Evolutionary conservation across 305 asterid species (phyloP).

Genomic region (Lippia alba): DNA sequence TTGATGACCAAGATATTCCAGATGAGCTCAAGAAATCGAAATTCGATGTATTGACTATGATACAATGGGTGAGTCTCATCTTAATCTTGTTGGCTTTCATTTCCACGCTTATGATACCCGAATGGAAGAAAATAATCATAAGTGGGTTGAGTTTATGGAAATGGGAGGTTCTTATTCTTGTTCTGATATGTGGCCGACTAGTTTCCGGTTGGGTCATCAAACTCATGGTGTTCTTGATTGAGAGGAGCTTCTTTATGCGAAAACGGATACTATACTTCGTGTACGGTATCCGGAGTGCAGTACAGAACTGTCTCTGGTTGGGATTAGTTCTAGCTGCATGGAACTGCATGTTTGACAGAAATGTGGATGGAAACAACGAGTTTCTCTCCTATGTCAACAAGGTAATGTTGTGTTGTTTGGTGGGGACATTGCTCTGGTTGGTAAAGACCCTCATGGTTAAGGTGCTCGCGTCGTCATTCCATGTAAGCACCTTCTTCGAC

Average conservation of each 20-base stretch:
- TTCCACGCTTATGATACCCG: neutral
- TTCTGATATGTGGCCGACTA: slow-evolving; percentile 50
- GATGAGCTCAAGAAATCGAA: neutral
- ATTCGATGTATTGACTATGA: neutral
- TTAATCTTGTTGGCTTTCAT: neutral
- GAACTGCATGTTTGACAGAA: slow-evolving; percentile 18
- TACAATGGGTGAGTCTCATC: neutral
- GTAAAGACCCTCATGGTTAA: slow-evolving; percentile 10
- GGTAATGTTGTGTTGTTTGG: slow-evolving; percentile 6
- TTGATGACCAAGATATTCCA: slow-evolving; percentile 1
- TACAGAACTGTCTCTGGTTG: slow-evolving; percentile 27
- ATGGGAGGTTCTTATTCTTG: slow-evolving; percentile 46
- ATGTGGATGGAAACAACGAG: neutral
- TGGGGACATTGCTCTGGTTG: slow-evolving; percentile 15
- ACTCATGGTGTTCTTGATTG: slow-evolving; percentile 41
- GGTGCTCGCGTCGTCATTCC: slow-evolving; percentile 17
- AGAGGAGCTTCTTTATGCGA: slow-evolving; percentile 40
- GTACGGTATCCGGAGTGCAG: slow-evolving; percentile 7
- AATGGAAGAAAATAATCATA: neutral
- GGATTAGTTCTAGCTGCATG: slow-evolving; percentile 18
- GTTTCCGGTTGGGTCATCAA: slow-evolving; percentile 48
- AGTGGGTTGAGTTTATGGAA: slow-evolving; percentile 36
- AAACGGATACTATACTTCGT: slow-evolving; percentile 43
- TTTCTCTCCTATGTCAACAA: slow-evolving; percentile 1
- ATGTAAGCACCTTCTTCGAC: slow-evolving; percentile 29